Percentiles rank a stretch among this genome's conserved stretches.
phyloP scores from a whole-genome alignment of 345 rosid genomes.

The Barbarea vulgaris region DNA sequence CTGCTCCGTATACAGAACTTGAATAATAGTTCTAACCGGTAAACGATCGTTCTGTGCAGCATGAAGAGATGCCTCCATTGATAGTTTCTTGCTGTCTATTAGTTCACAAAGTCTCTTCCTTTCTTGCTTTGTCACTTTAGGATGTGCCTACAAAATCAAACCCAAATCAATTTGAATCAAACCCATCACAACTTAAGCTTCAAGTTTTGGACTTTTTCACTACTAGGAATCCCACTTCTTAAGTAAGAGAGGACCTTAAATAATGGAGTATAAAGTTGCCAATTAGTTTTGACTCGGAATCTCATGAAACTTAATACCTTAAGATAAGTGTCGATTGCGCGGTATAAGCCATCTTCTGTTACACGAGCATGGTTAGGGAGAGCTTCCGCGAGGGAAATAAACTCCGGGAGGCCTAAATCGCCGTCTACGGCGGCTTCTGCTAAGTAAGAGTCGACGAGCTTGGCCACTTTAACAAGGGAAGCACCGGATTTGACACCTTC shows the following conservation, averaged over 20 bases:
- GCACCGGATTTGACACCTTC: slow-evolving; percentile 52
- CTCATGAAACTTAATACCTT: slow-evolving; percentile 48
- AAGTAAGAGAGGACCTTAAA: background rate
- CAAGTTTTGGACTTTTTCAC: background rate
- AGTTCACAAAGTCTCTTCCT: slow-evolving; percentile 67
- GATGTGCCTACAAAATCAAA: slow-evolving; percentile 59
- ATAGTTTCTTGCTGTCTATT: slow-evolving; percentile 70
- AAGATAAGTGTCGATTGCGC: slow-evolving; percentile 87
- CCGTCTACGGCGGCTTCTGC: slow-evolving; percentile 74
- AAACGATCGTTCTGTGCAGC: slow-evolving; percentile 85
- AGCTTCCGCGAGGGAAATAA: slow-evolving; percentile 61
- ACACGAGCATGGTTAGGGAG: slow-evolving; percentile 77
- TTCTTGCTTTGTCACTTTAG: slow-evolving; percentile 67
- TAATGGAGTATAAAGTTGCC: background rate
- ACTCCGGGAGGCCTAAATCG: slow-evolving; percentile 54
- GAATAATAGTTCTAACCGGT: slow-evolving; percentile 79
- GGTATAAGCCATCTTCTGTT: slow-evolving; percentile 71
- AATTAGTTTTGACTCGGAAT: background rate
- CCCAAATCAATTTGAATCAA: slow-evolving; percentile 1
- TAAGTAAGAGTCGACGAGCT: slow-evolving; percentile 76
- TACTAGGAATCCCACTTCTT: background rate
- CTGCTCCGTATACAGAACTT: slow-evolving; percentile 78
- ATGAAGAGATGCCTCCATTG: slow-evolving; percentile 78
- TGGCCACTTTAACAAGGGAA: slow-evolving; percentile 68
- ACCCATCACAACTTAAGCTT: background rate